Percentiles rank a stretch among this genome's conserved stretches.
Conservation (phyloP, 148 eudicot genomes). For the Mesembryanthemum crystallinum region DNA sequence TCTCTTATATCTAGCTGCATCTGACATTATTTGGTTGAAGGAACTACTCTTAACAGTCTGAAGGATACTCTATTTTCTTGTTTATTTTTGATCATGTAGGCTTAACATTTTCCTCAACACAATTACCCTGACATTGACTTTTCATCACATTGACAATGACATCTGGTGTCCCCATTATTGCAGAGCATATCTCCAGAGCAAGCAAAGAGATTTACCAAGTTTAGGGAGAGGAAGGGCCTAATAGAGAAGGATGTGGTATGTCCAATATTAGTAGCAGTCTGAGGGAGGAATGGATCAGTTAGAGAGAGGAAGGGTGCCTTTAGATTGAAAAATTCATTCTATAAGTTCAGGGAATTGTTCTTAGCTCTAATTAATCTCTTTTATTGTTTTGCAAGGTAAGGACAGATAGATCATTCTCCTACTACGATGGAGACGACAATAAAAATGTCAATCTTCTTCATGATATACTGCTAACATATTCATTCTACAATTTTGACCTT, state of each 20-base stretch:
- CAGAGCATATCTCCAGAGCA: conserved; percentile 91
- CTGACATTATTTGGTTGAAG: conserved; percentile 3
- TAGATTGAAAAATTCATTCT: conserved; percentile 2
- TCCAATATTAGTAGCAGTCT: neutral
- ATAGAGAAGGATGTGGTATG: conserved; percentile 99
- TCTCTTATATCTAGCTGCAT: neutral
- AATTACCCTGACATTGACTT: conserved; percentile 3
- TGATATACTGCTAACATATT: conserved; percentile 88
- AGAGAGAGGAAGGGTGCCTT: neutral
- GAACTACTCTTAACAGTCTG: neutral
- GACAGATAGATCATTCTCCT: conserved; percentile 82
- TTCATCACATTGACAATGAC: neutral
- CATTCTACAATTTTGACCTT: conserved; percentile 98
- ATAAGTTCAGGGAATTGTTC: neutral
- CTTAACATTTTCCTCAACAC: neutral
- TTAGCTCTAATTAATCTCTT: conserved; percentile 9
- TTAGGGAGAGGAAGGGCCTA: conserved; percentile 89
- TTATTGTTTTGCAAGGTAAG: conserved; percentile 55
- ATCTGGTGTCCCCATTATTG: conserved; percentile 15
- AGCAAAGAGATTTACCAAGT: conserved; percentile 88
- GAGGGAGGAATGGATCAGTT: neutral
- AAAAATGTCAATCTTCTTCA: conserved; percentile 64
- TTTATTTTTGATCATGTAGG: neutral
- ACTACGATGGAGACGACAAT: conserved; percentile 95
- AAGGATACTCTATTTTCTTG: neutral